Conservation (phyloP, 164 flowering plant species). For the Chloranthus sessilifolius region DNA sequence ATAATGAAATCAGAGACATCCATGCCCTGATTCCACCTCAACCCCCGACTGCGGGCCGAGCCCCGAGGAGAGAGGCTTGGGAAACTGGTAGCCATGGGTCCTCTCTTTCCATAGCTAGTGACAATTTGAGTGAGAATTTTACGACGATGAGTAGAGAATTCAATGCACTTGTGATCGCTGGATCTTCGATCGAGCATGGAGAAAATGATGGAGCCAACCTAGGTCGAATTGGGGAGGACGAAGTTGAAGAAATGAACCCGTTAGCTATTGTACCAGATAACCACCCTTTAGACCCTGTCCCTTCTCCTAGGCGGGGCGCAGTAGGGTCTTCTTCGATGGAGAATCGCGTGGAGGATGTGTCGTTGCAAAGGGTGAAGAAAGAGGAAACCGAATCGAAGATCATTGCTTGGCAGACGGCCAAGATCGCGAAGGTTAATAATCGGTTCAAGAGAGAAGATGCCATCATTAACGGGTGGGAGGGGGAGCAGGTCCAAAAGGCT, state of each 20-base stretch:
- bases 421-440: conserved; percentile 82
- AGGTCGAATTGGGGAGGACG: conserved; percentile 10
- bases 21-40: conserved; percentile 48
- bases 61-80: conserved; percentile 39
- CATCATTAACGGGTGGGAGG: conserved; percentile 74
- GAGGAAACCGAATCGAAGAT: conserved; percentile 96
- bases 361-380: conserved; percentile 69
- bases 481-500: conserved; percentile 71
- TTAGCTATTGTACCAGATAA: conserved; percentile 42
- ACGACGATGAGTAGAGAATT: conserved; percentile 30
- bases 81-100: conserved; percentile 49
- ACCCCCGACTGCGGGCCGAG: conserved; percentile 7
- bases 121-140: conserved; percentile 29
- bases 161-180: conserved; percentile 44
- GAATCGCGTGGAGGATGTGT: conserved; percentile 18
- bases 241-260: conserved; percentile 29
- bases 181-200: conserved; percentile 16
- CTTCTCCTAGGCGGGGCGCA: conserved; percentile 20
- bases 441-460: conserved; percentile 92
- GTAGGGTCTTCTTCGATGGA: conserved; percentile 4
- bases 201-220: not conserved
- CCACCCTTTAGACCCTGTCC: conserved; percentile 17
- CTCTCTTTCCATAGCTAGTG: conserved; percentile 34
- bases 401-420: conserved; percentile 82
- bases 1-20: conserved; percentile 51